Evolutionary conservation across 1,139 yeast genomes (phyloP).

Genomic region (Saccharomyces hybrid): DNA sequence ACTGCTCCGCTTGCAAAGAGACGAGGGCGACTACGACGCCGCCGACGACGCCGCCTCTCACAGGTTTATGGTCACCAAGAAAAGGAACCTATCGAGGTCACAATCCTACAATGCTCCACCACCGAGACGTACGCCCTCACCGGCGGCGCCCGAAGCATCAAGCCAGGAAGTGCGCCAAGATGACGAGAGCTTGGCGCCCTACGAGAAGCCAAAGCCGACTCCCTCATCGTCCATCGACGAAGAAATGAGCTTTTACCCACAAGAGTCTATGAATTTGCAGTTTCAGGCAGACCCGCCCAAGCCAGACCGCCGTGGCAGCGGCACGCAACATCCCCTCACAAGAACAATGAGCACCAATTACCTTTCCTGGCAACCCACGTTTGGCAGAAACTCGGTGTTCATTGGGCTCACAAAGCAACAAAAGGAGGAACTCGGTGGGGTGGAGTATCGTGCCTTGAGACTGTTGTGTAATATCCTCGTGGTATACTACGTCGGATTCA

Average conservation of each 20-base stretch:
- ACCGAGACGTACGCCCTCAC: neutral
- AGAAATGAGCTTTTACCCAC: neutral
- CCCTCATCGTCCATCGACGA: neutral
- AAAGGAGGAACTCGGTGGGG: conserved; percentile 91
- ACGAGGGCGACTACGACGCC: neutral
- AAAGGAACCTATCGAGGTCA: neutral
- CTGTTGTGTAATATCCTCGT: conserved; percentile 59
- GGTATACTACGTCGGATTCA: conserved; percentile 65
- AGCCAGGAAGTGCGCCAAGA: neutral
- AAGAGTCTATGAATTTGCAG: neutral
- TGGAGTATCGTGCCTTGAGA: conserved; percentile 83
- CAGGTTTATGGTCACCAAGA: neutral
- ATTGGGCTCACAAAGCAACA: conserved; percentile 74
- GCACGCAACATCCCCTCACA: conserved; percentile 12
- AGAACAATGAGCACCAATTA: conserved; percentile 50
- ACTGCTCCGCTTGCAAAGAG: neutral
- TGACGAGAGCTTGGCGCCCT: neutral
- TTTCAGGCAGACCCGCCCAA: neutral
- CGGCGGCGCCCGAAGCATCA: neutral
- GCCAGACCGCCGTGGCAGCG: neutral
- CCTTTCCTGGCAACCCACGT: conserved; percentile 76
- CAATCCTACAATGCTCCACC: neutral
- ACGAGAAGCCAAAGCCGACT: neutral
- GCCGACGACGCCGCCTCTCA: neutral
- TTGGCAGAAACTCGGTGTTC: conserved; percentile 89